Evolutionary conservation across 352 stramenopile genomes (phyloP), one percentile per base, ranked within the genome.

Genomic region (Phytophthora melonis): DNA sequence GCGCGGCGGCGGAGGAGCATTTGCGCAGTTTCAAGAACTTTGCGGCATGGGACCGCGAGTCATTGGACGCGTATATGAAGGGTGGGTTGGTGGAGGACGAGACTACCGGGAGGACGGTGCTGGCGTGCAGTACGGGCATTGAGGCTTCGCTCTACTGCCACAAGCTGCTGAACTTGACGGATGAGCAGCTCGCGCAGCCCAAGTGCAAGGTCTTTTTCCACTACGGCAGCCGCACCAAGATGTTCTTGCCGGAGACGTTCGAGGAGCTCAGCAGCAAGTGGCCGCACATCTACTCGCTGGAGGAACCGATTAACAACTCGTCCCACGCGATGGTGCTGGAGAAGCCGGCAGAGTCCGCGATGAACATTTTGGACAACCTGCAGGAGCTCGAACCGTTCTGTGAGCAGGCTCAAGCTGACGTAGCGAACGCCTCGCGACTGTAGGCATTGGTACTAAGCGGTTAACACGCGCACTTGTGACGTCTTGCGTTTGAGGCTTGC

Each of bases 251-350:
- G 7, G 13, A 74, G 16, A 30, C 62, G 2, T 75, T 75, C n/a
- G 30, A 75, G 25, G 41, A 60, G 43, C 27, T 87, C 21, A 43
- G 57, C 11, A 45, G 60, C 8, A 70, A 72, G 30, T 69, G 69
- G 21, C 75, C 80, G 8, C 27, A 65, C 13, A 64, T 83, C 14
- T 87, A 87, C 58, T 41, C 45, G 11, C 30, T 84, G 19, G 63
- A 36, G 7, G 57, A 68, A 10, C 50, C 72, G 0, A 70, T 87
- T 19, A 34, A 58, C 1, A 65, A 80, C 53, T 72, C 66, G 36
- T 80, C 71, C 1, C 80, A 87, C 43, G 50, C 54, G 21, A 78
- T 84, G 58, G 62, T 87, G 2, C 58, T 85, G 53, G 80, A 87
- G 45, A 79, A 83, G 19, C 72, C 76, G 0, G 72, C 72, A 3